Evolutionary conservation across 1,284 basidiomycete genomes (phyloP), one percentile per base, ranked within the genome.

Genomic region (Tausonia pullulans): DNA sequence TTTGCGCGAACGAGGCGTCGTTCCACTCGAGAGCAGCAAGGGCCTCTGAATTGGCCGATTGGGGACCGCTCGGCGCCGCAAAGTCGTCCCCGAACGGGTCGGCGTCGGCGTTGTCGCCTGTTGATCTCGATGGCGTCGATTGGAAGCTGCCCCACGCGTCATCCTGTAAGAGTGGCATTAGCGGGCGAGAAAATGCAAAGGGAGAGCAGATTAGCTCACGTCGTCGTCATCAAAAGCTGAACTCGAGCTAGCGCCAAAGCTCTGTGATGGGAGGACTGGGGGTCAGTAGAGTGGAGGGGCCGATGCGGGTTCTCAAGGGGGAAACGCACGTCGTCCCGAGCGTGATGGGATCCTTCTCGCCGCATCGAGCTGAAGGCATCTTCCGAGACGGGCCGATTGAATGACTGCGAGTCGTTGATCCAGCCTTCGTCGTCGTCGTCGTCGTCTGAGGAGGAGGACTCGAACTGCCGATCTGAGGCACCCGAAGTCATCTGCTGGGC

Each of bases 71-170:
- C 10, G 66, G 55, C 3, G 69, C 54, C 0, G 62, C 67, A 54
- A 70, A 70, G 39, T 67, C 65, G 53, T 70, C 69, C 11, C 70
- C 74, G 60, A 76, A 76, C 1, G 76, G 76, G 63, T 77, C 73
- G 61, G 74, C 27, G 27, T 27, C 27, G 27, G 27, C 27, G 27
- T 27, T 27, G 27, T 27, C 27, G 27, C 27, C 27, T 27, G 27
- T 27, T 27, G 27, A 27, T 27, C 68, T 40, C 8, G 60, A 48
- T 7, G 49, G 44, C 14, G 60, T 61, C 40, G 64, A 58, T 44
- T 66, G 65, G 67, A 75, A 77, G 27, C 70, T 70, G 10, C 75
- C 75, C 75, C 75, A 77, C 0, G 72, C 74, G 49, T 77, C 71
- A 63, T 71, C 68, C 49, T 68, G 55, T 1, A 41, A 9, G 45